Evolutionary conservation across 1,139 yeast genomes (phyloP), one percentile per base, ranked within the genome.

Genomic region (Suhomyces terraborum): DNA sequence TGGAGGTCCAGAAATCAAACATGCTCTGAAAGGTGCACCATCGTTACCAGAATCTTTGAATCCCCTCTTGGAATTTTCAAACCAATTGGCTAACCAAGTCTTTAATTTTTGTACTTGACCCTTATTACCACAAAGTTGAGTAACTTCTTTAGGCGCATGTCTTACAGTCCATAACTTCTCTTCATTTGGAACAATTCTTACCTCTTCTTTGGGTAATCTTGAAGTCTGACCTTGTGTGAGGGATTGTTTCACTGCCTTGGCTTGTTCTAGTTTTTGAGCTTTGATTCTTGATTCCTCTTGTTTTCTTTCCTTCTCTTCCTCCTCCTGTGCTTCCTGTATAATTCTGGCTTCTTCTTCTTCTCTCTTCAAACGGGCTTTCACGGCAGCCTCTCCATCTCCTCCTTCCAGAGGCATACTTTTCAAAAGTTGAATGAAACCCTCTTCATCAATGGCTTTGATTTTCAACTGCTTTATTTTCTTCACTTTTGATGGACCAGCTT

Each of bases 401-500:
- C 98, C 98, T 51, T 85, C 91, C 4, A 83, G 84, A 0, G 98
- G 98, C 95, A 93, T 88, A 8, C 80, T 76, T 12, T 72, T 58
- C 40, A 93, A 73, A 47, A 93, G 69, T 51, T 82, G 79, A 34
- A 87, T 65, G 54, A 94, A 89, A 0, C 98, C 98, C 6, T 79
- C 86, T 59, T 93, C 96, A 54, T 82, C 82, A 45, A 93, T 85
- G 20, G 95, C 88, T 61, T 91, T 91, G 40, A 88, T 79, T 8
- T 79, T 77, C 49, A 83, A 67, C 41, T 80, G 77, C 53, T 79
- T 83, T 53, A 94, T 93, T 56, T 84, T 88, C 52, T 81, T 80
- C 36, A 93, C 80, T 62, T 93, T 93, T n/a, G 89, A 82, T 1
- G 98, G 98, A 0, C 99, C 99, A 1, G 98, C 98, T 52, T 93